Conservation (phyloP, 139 green algal species). For the Edaphochlamys debaryana region DNA sequence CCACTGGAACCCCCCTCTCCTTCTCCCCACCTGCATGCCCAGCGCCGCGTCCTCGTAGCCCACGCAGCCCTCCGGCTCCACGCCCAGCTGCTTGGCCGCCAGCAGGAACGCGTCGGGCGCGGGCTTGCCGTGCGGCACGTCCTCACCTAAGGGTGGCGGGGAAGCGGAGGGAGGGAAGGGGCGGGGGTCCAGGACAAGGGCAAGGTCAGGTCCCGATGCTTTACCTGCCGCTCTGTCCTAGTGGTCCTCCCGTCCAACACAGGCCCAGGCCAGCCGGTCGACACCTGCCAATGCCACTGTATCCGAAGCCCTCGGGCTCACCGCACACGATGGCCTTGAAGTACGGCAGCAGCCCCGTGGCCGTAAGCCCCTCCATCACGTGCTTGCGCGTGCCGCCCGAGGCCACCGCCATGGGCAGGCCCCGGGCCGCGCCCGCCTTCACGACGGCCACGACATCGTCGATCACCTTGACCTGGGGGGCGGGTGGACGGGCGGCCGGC, state of each 20-base stretch:
- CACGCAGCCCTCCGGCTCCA: slow-evolving; percentile 54
- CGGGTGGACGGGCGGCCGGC: not conserved
- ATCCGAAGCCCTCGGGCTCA: too few relatives aligned
- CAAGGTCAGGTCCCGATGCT: too few relatives aligned
- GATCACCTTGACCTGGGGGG: slow-evolving; percentile 32
- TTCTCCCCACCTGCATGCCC: slow-evolving; percentile 38
- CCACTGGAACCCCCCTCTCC: too few relatives aligned
- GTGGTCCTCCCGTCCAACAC: too few relatives aligned
- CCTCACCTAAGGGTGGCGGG: too few relatives aligned
- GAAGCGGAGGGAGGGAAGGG: too few relatives aligned
- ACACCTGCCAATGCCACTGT: too few relatives aligned
- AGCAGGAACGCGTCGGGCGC: slow-evolving; percentile 62
- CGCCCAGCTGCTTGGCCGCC: slow-evolving; percentile 51
- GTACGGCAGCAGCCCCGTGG: slow-evolving; percentile 39
- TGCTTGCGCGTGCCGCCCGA: slow-evolving; percentile 51
- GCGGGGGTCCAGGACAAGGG: too few relatives aligned
- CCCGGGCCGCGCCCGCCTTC: slow-evolving; percentile 7
- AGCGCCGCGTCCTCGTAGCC: slow-evolving; percentile 59
- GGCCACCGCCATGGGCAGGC: slow-evolving; percentile 59
- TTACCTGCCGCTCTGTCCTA: too few relatives aligned
- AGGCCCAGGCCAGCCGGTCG: too few relatives aligned
- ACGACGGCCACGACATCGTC: slow-evolving; percentile 29
- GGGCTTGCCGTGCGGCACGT: slow-evolving; percentile 61
- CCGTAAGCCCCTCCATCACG: slow-evolving; percentile 45
- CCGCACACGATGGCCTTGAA: slow-evolving; percentile 46